phyloP scores from a whole-genome alignment of 1,284 basidiomycete genomes.

The Sanghuangporus weigelae region DNA sequence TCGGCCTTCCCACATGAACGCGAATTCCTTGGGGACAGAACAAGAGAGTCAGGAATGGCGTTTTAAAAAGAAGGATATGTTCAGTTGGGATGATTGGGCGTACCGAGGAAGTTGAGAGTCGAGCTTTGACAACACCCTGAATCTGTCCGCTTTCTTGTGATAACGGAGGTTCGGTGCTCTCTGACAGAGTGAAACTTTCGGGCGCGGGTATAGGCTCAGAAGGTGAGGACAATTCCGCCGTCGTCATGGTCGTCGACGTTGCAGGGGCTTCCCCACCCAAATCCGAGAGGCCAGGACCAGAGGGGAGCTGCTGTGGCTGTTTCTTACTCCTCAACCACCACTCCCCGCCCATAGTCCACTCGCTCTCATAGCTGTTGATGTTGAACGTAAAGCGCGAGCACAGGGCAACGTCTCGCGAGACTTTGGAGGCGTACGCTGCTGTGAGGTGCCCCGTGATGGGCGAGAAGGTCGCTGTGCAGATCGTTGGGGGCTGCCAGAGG shows the following conservation, averaged over 20 bases:
- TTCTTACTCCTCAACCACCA: slow-evolving; percentile 75
- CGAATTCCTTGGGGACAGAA: slow-evolving; percentile 61
- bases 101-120: slow-evolving; percentile 84
- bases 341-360: slow-evolving; percentile 92
- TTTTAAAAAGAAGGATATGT: not conserved
- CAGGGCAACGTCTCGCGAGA: slow-evolving; percentile 82
- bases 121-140: slow-evolving; percentile 83
- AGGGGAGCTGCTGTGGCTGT: slow-evolving; percentile 4
- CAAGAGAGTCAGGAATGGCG: slow-evolving; percentile 4
- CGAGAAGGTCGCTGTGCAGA: slow-evolving; percentile 91
- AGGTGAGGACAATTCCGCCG: slow-evolving; percentile 12
- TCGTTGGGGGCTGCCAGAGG: slow-evolving; percentile 76
- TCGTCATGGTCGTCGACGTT: slow-evolving; percentile 11
- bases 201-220: slow-evolving; percentile 2
- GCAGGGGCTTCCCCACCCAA: slow-evolving; percentile 3
- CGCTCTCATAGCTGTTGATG: slow-evolving; percentile 93
- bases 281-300: not conserved
- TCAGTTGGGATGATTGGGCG: slow-evolving; percentile 25
- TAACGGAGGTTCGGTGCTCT: slow-evolving; percentile 17
- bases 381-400: slow-evolving; percentile 96
- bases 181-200: slow-evolving; percentile 5
- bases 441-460: slow-evolving; percentile 96
- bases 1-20: slow-evolving; percentile 93
- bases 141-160: slow-evolving; percentile 40
- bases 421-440: slow-evolving; percentile 85